A percentile compares a stretch with the other conserved stretches of the same genome.
These are phyloP conservation scores for Hypocreales sp. DNA, from an alignment of 2,329 filamentous ascomycete species.

Conservation along the genomic window DNA sequence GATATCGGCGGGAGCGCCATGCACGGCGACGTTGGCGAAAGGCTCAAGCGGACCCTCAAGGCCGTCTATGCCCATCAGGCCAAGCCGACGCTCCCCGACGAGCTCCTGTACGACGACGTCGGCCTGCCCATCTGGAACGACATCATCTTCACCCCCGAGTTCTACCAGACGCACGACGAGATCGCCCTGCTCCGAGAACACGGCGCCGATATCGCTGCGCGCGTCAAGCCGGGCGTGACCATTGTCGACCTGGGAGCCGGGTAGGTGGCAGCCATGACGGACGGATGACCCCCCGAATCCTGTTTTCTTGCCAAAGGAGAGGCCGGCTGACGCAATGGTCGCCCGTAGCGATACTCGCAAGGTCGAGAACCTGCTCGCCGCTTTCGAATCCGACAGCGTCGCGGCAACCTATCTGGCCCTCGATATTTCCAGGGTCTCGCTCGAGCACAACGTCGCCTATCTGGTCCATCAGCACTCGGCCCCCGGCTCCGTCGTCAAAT, in stretches of 20 bases:
- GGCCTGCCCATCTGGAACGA: conserved; percentile 24
- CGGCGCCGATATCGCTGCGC: conserved; percentile 17
- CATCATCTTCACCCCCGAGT: conserved; percentile 22
- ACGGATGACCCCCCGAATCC: background rate
- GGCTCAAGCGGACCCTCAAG: conserved; percentile 12
- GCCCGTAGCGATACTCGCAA: conserved; percentile 21
- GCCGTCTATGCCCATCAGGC: conserved; percentile 8
- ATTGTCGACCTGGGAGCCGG: conserved; percentile 25
- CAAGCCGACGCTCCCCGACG: conserved; percentile 20
- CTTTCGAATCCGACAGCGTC: conserved; percentile 15
- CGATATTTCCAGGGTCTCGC: conserved; percentile 21
- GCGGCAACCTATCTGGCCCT: conserved; percentile 21
- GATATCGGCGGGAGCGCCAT: conserved; percentile 23
- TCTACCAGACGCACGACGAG: conserved; percentile 26
- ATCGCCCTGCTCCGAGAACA: conserved; percentile 18
- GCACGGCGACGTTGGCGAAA: conserved; percentile 11
- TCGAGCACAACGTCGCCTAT: conserved; percentile 17
- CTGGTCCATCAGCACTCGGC: conserved; percentile 13
- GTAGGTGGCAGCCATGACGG: conserved; percentile 20
- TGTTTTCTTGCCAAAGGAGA: background rate
- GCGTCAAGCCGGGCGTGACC: conserved; percentile 14
- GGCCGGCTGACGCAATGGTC: no score
- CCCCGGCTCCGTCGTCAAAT: conserved; percentile 12
- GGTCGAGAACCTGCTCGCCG: conserved; percentile 20
- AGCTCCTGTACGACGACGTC: conserved; percentile 22